Evolutionary conservation across 768 basidiomycete genomes (phyloP).

Genomic region (Leccinum ochraceum): DNA sequence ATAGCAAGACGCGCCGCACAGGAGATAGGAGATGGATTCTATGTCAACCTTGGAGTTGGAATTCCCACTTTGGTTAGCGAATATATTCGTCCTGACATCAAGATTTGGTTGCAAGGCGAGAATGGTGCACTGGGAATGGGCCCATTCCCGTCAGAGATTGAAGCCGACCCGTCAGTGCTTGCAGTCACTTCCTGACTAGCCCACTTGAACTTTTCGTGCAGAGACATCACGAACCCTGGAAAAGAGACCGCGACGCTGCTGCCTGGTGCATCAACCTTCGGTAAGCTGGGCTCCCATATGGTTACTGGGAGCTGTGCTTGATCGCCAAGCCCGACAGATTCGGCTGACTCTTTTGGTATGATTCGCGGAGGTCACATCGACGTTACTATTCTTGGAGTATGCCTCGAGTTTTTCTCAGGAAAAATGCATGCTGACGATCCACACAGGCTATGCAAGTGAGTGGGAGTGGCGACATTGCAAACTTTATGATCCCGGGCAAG

Average conservation of each 20-base stretch:
- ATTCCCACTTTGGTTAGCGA: conserved; percentile 90
- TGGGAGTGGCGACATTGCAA: conserved; percentile 89
- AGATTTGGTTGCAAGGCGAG: conserved; percentile 86
- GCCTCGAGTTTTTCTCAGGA: conserved; percentile 4
- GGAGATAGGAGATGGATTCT: conserved; percentile 83
- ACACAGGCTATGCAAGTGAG: conserved; percentile 92
- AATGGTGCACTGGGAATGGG: conserved; percentile 88
- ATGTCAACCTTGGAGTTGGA: conserved; percentile 86
- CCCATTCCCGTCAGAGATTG: conserved; percentile 74
- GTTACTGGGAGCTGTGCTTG: conserved; percentile 23
- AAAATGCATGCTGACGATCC: conserved; percentile 1
- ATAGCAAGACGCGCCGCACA: conserved; percentile 85
- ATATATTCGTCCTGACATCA: conserved; percentile 65
- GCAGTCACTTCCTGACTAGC: background rate
- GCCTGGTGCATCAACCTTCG: conserved; percentile 89
- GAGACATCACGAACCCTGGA: conserved; percentile 95
- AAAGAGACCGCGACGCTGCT: conserved; percentile 93
- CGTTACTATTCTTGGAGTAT: conserved; percentile 84
- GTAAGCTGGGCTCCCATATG: conserved; percentile 49
- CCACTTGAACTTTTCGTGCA: conserved; percentile 45
- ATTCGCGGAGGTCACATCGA: conserved; percentile 89
- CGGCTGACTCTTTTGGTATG: conserved; percentile 92
- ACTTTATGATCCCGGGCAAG: conserved; percentile 98
- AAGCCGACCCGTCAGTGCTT: conserved; percentile 74
- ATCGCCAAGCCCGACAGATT: conserved; percentile 44